Base-by-base conservation (phyloP, 495 filamentous ascomycete genomes). In the Astrocystis sublimbata region DNA sequence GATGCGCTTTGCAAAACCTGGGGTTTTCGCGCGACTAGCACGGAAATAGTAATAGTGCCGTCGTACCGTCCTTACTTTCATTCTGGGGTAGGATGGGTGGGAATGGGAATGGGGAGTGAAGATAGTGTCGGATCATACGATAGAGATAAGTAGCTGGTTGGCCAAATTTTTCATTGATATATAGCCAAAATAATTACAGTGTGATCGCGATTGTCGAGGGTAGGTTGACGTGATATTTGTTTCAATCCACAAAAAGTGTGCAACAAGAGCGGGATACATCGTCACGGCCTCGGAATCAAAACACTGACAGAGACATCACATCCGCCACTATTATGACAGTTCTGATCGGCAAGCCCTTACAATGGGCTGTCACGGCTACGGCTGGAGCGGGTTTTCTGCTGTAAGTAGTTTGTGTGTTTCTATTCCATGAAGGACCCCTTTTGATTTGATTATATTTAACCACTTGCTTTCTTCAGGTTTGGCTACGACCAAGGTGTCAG, bases 401-500 rank as follows among this genome's bases (percentile, higher is more conserved):
- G 54, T 58, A 42, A 45, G 54, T 45, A n/a, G 36, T n/a, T n/a
- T n/a, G n/a, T n/a, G n/a, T 45, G n/a, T 46, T 45, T 10, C 6
- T 13, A 30, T 43, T 33, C 19, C 9, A 45, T 45, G 24, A n/a
- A 15, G n/a, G 9, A 31, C 6, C 15, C n/a, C 23, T 8, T 9
- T 12, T 23, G 10, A 23, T 23, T 35, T 13, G 7, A 45, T 43
- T 13, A 33, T 15, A n/a, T n/a, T n/a, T 58, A 9, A 46, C 40
- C 1, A 43, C 26, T 3, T 38, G 21, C 3, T 15, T 54, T 31
- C 26, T 31, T 10, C 26, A 58, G 54, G 7, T 58, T 58, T n/a
- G 54, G 54, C 13, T 58, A 58, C 45, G 54, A 58, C 10, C 54
- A 58, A 5, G 54, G 54, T 45, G 54, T 58, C 24, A 58, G 50